Evolutionary conservation across 2,329 filamentous ascomycete genomes (phyloP).

Genomic region (Talaromyces islandicus): DNA sequence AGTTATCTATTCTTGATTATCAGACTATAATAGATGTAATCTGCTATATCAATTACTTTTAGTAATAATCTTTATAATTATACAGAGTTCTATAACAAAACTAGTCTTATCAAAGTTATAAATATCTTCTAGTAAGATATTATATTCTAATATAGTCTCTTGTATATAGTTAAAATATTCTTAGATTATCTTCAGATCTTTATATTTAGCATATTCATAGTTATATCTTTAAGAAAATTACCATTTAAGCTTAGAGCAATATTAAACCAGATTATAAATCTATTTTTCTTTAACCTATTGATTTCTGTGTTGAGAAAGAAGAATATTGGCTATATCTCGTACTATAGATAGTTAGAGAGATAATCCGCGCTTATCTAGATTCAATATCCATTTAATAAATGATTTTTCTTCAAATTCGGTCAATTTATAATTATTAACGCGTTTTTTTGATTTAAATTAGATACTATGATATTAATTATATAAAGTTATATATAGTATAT

Average conservation of each 20-base stretch:
- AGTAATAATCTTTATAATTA: not conserved
- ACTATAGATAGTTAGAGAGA: not conserved
- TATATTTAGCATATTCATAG: not conserved
- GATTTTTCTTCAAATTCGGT: not conserved
- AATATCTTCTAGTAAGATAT: not conserved
- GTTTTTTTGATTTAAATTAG: not conserved
- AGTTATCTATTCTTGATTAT: slow-evolving; percentile 13
- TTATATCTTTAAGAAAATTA: not conserved
- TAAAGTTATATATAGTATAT: not conserved
- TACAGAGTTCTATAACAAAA: not conserved
- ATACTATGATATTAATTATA: not conserved
- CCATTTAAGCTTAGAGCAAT: not conserved
- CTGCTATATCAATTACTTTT: not conserved
- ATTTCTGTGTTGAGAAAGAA: not conserved
- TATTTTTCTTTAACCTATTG: not conserved
- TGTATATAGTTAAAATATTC: slow-evolving; percentile 8
- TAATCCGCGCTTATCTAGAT: not conserved
- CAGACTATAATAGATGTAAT: slow-evolving; percentile 3
- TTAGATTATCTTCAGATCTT: not conserved
- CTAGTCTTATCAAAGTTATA: slow-evolving; percentile 2
- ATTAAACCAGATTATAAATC: not conserved
- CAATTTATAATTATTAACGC: not conserved
- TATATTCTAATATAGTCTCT: not conserved
- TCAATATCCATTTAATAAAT: not conserved
- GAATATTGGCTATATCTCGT: not conserved